A percentile compares a stretch with the other conserved stretches of the same genome.
Evolutionary conservation across 2,329 filamentous ascomycete species (phyloP).

Genomic region (Alternaria sp.): DNA sequence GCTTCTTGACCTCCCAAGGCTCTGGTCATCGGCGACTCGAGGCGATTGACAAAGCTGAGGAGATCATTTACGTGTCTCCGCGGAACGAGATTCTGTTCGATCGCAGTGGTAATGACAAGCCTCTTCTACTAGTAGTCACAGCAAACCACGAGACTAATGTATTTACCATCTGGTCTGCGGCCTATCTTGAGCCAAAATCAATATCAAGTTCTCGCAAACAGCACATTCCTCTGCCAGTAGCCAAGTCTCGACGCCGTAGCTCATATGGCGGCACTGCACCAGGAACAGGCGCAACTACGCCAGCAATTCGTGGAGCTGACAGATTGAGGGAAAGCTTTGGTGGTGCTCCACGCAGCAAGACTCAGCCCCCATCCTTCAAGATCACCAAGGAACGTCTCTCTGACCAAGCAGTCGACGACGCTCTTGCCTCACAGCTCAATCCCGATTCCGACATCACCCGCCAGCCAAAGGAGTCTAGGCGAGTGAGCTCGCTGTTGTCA

Average conservation of each 20-base stretch:
- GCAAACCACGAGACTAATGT: conserved; percentile 76
- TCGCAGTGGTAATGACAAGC: conserved; percentile 51
- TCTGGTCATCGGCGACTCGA: conserved; percentile 51
- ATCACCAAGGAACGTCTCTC: conserved; percentile 42
- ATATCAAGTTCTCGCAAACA: conserved; percentile 53
- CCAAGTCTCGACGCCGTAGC: conserved; percentile 66
- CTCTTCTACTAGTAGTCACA: conserved; percentile 78
- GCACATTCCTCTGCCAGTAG: conserved; percentile 45
- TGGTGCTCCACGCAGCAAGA: conserved; percentile 53
- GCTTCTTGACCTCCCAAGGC: conserved; percentile 37
- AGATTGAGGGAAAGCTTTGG: conserved; percentile 80
- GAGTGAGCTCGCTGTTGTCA: conserved; percentile 90
- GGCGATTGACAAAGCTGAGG: conserved; percentile 77
- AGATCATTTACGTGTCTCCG: conserved; percentile 81
- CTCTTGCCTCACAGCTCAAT: conserved; percentile 57
- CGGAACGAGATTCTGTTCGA: conserved; percentile 61
- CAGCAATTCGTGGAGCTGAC: conserved; percentile 66
- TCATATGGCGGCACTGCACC: conserved; percentile 64
- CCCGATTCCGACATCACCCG: conserved; percentile 57
- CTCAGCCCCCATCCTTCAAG: conserved; percentile 49
- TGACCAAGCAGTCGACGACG: conserved; percentile 53
- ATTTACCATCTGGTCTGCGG: conserved; percentile 85
- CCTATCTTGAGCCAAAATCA: conserved; percentile 73
- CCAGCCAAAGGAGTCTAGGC: conserved; percentile 68
- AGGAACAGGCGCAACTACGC: conserved; percentile 76